Evolutionary conservation across 176 grass and related monocot species (phyloP).

Genomic region (Musa itinerans): DNA sequence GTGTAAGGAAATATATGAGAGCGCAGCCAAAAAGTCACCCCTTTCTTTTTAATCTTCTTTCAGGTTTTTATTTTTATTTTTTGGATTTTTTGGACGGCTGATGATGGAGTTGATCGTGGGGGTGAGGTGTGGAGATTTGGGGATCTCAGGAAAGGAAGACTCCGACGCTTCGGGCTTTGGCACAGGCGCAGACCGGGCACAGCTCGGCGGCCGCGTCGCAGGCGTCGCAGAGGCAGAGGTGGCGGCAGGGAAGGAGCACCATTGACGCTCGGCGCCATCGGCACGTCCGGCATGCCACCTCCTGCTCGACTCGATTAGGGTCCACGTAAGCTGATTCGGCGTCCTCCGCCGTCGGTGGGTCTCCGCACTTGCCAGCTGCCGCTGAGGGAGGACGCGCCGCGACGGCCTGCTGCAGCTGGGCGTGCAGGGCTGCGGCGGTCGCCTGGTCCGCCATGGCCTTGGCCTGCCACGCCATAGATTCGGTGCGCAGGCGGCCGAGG

Average conservation of each 20-base stretch:
- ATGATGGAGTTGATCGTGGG: not conserved
- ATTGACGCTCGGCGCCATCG: slow-evolving; percentile 35
- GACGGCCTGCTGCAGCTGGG: slow-evolving; percentile 66
- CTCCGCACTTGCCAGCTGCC: slow-evolving; percentile 17
- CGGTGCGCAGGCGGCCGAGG: slow-evolving; percentile 44
- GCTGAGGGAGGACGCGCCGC: slow-evolving; percentile 4
- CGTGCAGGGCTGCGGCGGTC: slow-evolving; percentile 46
- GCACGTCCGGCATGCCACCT: slow-evolving; percentile 38
- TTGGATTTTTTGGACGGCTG: not conserved
- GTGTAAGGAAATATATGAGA: too few relatives aligned
- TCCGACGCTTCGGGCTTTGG: slow-evolving; percentile 56
- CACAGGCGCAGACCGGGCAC: slow-evolving; percentile 67
- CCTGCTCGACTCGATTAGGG: slow-evolving; percentile 27
- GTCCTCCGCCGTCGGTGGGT: slow-evolving; percentile 17
- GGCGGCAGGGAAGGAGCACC: slow-evolving; percentile 63
- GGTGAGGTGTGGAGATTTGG: not conserved
- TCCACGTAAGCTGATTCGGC: slow-evolving; percentile 38
- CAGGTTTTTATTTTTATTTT: too few relatives aligned
- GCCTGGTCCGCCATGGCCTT: slow-evolving; percentile 68
- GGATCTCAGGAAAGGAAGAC: not conserved
- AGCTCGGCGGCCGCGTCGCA: slow-evolving; percentile 45
- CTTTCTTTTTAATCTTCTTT: too few relatives aligned
- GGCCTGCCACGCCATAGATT: slow-evolving; percentile 68
- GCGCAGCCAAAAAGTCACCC: too few relatives aligned
- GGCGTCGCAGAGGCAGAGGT: not conserved